phyloP scores from a whole-genome alignment of 1,284 basidiomycete species.

The Apiotrichum veenhuisii region DNA sequence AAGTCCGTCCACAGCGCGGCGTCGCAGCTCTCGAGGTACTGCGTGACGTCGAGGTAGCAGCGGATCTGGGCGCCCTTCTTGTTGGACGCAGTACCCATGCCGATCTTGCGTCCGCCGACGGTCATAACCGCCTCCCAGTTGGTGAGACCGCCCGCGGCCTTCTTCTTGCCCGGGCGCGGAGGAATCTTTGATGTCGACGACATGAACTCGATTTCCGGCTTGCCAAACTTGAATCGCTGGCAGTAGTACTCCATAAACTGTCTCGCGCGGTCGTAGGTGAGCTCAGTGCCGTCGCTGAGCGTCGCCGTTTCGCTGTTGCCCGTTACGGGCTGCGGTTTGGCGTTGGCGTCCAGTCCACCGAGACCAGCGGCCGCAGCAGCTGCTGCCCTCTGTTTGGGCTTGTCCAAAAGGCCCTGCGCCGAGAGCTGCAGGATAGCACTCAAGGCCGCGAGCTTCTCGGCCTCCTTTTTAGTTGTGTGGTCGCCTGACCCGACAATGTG shows the following conservation, averaged over 20 bases:
- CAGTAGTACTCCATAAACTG: conserved; percentile 97
- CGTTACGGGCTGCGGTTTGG: background rate
- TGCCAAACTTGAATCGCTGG: conserved; percentile 70
- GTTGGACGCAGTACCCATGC: conserved; percentile 63
- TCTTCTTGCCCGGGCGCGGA: conserved; percentile 5
- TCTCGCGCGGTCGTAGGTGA: conserved; percentile 72
- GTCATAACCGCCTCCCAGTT: conserved; percentile 78
- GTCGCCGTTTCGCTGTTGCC: conserved; percentile 20
- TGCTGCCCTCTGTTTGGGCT: conserved; percentile 11
- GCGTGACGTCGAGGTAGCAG: conserved; percentile 82
- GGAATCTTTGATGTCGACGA: conserved; percentile 20
- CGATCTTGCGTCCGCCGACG: conserved; percentile 74
- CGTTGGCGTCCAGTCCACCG: conserved; percentile 17
- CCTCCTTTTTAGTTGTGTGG: conserved; percentile 61
- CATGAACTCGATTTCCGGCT: conserved; percentile 68
- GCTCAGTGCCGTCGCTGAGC: conserved; percentile 64
- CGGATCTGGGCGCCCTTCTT: conserved; percentile 74
- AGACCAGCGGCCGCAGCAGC: conserved; percentile 3
- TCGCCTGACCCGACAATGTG: conserved; percentile 60
- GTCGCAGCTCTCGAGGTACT: conserved; percentile 82
- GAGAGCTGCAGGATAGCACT: conserved; percentile 68
- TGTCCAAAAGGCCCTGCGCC: conserved; percentile 53
- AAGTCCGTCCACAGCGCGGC: conserved; percentile 73
- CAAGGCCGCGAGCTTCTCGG: conserved; percentile 70
- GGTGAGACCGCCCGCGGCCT: conserved; percentile 33